Base-by-base conservation (phyloP, 805 yeast genomes). In the Phaffomyces opuntiae region DNA sequence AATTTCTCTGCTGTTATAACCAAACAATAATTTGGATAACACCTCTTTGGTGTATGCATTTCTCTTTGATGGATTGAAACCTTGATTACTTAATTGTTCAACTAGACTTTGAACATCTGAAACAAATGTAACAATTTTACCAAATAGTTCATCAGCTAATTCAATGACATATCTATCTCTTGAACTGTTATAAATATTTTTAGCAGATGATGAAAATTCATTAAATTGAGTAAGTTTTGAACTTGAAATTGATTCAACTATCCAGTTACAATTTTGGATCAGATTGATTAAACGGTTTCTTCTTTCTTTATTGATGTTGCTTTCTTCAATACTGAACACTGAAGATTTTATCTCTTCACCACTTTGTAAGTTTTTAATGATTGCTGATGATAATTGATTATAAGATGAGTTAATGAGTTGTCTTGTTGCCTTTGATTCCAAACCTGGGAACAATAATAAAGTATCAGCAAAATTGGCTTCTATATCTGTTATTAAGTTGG, bases 121-220 rank as follows among this genome's bases (percentile, higher is more conserved):
- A 2, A 88, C 75, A 59, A 86, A 83, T 26, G 77, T 79, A 14
- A 78, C 66, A 42, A 89, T 55, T 55, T 83, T 83, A 0, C 93
- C 91, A 55, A 88, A 70, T 24, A 79, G 70, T 39, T 80, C 70
- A 45, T 67, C 63, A 37, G 80, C 59, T 14, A 81, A 62, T n/a
- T 54, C 55, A n/a, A 59, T 60, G 12, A 80, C 71, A 60, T 79
- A 83, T 1, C 50, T 46, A 46, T 61, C 75, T 67, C 52, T 63
- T 43, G 55, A 66, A 21, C 40, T 51, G 46, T 50, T 64, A 49
- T 62, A 64, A 1, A 64, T 48, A 7, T 53, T 53, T 41, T 60
- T 66, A 12, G 45, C 54, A 47, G 55, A 21, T 51, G 46, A 39
- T 11, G 44, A 56, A 21, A 46, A 26, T 14, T 43, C 26, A 35